phyloP scores from a whole-genome alignment of 192 early-diverging fungal species.

The Spizellomyces sp. region DNA sequence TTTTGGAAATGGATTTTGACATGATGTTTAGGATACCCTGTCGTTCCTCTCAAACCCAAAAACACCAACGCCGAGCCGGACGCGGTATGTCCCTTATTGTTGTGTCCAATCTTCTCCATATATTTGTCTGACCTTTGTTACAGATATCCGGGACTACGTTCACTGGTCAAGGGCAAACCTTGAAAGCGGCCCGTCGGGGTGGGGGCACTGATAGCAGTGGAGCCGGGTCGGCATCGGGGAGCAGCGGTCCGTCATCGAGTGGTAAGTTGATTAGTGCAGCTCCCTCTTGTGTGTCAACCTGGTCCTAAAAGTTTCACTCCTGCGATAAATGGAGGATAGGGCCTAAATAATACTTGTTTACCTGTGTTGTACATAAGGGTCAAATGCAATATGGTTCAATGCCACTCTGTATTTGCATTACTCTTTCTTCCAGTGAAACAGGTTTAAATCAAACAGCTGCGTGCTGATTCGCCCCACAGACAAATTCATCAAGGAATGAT shows the following conservation, averaged over 20 bases:
- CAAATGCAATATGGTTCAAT: background rate
- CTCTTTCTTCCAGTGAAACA: too few species aligned
- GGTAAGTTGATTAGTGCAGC: too few species aligned
- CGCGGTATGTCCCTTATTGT: background rate
- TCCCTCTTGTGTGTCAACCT: too few species aligned
- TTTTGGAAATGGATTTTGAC: conserved; percentile 77
- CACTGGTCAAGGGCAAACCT: conserved; percentile 53
- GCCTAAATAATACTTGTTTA: too few species aligned
- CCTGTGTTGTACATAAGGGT: too few species aligned
- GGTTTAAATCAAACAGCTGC: background rate
- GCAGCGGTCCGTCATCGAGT: too few species aligned
- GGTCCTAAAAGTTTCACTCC: too few species aligned
- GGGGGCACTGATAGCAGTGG: conserved; percentile 8
- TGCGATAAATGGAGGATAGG: too few species aligned
- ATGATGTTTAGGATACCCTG: conserved; percentile 83
- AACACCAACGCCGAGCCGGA: conserved; percentile 21
- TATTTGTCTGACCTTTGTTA: background rate
- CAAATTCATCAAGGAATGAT: too few species aligned
- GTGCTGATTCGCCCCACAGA: background rate
- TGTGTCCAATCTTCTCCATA: background rate
- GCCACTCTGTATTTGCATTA: too few species aligned
- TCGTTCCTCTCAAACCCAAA: conserved; percentile 62
- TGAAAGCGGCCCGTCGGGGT: conserved; percentile 54
- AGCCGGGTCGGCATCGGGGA: background rate
- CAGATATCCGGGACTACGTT: conserved; percentile 12